Conservation (phyloP, 345 rosid species). For the Erodium maritimum region DNA sequence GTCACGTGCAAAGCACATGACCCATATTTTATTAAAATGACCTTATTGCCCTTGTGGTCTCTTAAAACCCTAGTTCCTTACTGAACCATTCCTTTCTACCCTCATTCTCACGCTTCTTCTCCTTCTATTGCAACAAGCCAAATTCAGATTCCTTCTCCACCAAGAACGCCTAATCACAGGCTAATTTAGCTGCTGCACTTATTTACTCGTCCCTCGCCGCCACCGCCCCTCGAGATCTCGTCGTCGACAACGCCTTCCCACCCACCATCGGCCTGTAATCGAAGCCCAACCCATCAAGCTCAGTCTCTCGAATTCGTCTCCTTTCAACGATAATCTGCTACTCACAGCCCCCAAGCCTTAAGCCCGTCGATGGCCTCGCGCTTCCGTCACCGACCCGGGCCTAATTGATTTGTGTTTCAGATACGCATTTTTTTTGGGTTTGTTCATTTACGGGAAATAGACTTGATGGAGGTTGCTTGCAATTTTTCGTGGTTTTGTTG, state of each 20-base stretch:
- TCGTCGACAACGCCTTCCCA: constrained; percentile 16
- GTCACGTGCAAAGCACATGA: no score
- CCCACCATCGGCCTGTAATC: constrained; percentile 18
- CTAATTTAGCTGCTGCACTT: constrained; percentile 24
- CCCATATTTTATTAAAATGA: no score
- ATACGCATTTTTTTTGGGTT: no score
- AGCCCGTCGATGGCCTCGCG: constrained; percentile 18
- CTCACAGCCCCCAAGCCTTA: constrained; percentile 39
- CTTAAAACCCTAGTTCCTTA: no score
- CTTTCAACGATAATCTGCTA: constrained; percentile 30
- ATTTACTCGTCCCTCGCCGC: constrained; percentile 24
- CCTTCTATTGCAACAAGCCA: constrained; percentile 5
- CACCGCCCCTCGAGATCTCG: constrained; percentile 22
- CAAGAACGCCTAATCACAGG: constrained; percentile 17
- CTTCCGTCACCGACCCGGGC: constrained; percentile 16
- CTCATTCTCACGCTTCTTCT: no score
- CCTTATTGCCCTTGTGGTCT: no score
- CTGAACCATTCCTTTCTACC: no score
- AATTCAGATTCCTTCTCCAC: constrained; percentile 5
- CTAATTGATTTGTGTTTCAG: no score
- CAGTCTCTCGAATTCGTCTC: constrained; percentile 16
- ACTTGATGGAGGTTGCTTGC: no score
- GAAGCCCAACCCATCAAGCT: constrained; percentile 28
- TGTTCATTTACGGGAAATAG: no score
- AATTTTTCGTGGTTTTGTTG: no score